Base-by-base conservation (phyloP, 441 rosid species). In the Francoa sonchifolia region DNA sequence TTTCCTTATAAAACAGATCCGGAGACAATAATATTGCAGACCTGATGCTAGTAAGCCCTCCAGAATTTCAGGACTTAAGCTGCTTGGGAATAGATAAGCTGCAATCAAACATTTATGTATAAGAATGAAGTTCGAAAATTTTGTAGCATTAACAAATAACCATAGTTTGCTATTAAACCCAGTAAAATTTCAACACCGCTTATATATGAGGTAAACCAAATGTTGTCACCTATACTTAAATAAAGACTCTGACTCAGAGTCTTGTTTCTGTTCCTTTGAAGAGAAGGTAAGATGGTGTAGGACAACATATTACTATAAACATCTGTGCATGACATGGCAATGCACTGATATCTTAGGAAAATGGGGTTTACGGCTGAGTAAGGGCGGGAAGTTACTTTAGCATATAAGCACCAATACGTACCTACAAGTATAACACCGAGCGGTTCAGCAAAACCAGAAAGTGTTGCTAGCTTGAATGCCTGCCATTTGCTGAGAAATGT, bases 1-100 rank as follows among this genome's bases (percentile, higher is more conserved):
- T 1, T 25, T 18, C 2, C 2, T 21, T 13, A 12, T 21, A 4
- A 15, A 6, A 11, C 2, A 31, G 6, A 18, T 11, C 4, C 14
- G 23, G 6, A 33, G 38, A 41, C 0, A 32, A 37, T 26, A 13
- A 8, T 7, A 50, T 14, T 20, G 23, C 68, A 7, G 62, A 90
- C 96, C 96, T 62, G 99, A 62, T 60, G 79, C 99, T 28, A 90
- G 73, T 58, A 90, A 63, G 39, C 99, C 96, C 67, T 90, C 96
- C 1, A 90, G 94, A 62, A 83, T 77, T 60, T 86, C 96, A 9
- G 95, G 89, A 79, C 63, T 80, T 59, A 92, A 64, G 71, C 84
- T 86, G 68, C 82, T 83, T 13, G 96, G 99, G 57, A 92, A 92
- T 47, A 92, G 69, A 74, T 73, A 92, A 38, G 99, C 99, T 92